These are phyloP conservation scores for Monilinia vaccinii-corymbosi DNA, from an alignment of 2,329 filamentous ascomycete species.

Conservation along the genomic window DNA sequence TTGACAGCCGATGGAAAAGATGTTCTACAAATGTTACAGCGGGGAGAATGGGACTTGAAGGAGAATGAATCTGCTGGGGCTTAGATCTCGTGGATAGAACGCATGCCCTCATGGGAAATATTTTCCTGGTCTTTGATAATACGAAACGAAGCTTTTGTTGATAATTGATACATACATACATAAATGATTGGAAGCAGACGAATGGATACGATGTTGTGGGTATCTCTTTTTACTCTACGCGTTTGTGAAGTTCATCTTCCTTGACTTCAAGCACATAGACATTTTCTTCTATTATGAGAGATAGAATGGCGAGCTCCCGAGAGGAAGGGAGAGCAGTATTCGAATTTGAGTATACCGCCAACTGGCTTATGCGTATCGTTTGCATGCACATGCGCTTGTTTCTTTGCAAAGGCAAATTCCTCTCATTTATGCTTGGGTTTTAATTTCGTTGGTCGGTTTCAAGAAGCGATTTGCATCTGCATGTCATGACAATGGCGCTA, in stretches of 20 bases:
- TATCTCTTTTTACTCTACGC: not conserved
- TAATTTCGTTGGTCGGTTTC: too few species aligned
- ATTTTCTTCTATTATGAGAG: not conserved
- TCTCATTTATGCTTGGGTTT: too few species aligned
- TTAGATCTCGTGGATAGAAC: not conserved
- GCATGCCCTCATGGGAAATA: not conserved
- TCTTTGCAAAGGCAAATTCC: too few species aligned
- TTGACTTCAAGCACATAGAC: not conserved
- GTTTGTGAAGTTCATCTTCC: not conserved
- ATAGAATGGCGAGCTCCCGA: not conserved
- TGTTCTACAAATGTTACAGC: slow-evolving; percentile 46
- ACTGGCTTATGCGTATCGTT: not conserved
- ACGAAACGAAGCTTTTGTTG: not conserved
- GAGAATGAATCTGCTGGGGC: slow-evolving; percentile 17
- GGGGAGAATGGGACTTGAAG: slow-evolving; percentile 31
- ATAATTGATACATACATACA: slow-evolving; percentile 1
- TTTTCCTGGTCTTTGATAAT: not conserved
- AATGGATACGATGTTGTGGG: not conserved
- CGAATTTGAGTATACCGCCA: not conserved
- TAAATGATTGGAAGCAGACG: not conserved
- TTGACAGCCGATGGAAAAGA: slow-evolving; percentile 53
- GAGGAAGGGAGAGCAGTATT: not conserved
- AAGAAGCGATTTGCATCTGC: too few species aligned
- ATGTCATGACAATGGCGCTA: too few species aligned
- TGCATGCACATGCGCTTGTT: too few species aligned